Evolutionary conservation across 2,329 filamentous ascomycete genomes (phyloP), one percentile per base, ranked within the genome.

Genomic region (Drechslera avenae): DNA sequence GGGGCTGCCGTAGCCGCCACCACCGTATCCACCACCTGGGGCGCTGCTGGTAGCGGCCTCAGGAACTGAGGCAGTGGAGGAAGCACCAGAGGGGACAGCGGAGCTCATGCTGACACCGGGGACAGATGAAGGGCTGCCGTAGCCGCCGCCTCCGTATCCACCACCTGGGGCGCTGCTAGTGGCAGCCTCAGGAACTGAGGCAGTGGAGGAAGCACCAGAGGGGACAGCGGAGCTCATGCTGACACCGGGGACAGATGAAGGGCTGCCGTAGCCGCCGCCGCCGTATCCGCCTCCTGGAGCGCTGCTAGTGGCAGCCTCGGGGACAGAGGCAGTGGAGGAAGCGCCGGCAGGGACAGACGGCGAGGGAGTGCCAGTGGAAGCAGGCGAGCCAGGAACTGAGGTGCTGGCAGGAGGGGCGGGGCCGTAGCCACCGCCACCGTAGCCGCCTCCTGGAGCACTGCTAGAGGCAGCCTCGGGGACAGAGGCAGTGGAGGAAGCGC

Each of bases 41-140:
- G 33, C 36, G 21, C 34, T 31, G 18, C 14, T 40, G 40, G 39
- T 46, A 8, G 47, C 21, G 32, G 41, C 51, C 35, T 48, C 42
- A 39, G 51, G 39, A 26, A 45, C 33, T 10, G 12, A 17, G 16
- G 46, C 35, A 16, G 42, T 37, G 17, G 47, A 37, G 18, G 33
- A 48, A 23, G 44, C 30, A 26, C 43, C 26, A 14, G 67, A 67
- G 32, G 60, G 57, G 21, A 62, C 43, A 8, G 72, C 63, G 18
- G 63, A 49, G 39, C 69, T 54, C 30, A 73, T 40, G 43, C 33
- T 46, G 3, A 46, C 43, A 31, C 33, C 43, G 4, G 44, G 36
- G 19, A 61, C 62, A 34, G 63, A 57, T 18, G 30, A 39, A 19
- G 26, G 19, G 46, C 34, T 18, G 37, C 9, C 9, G 6, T 8